Evolutionary conservation across 2,329 filamentous ascomycete genomes (phyloP), one percentile per base, ranked within the genome.

Genomic region (Daldinia eschscholtzii): DNA sequence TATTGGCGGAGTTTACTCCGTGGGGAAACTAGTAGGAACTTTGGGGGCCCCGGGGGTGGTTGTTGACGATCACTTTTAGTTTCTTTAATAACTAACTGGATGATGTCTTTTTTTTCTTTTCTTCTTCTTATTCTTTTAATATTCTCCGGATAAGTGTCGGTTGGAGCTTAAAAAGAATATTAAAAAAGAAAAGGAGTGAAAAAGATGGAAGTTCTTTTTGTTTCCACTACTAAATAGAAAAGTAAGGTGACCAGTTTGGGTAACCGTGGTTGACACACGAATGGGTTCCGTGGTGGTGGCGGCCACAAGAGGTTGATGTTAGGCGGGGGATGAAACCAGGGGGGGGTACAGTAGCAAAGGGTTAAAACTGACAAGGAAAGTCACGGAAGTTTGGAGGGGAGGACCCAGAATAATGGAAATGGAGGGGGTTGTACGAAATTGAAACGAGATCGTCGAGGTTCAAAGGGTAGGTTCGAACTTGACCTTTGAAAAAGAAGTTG

Each of bases 291-390:
- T 35, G 44, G 35, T 15, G 10, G 35, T 39, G 15, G 48, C 61
- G 58, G 65, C 53, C 53, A 37, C 13, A 41, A 26, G 20, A 23
- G 20, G 20, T 23, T 39, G 48, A 62, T 41, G 55, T 39, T 35
- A 60, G 30, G 53, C 6, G 18, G 20, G 20, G 52, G 33, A 55
- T 42, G 42, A 26, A 26, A 41, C 20, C 44, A 57, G 57, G 57
- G 52, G 52, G 52, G 2, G 12, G 10, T 39, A 9, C 5, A 9
- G 30, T 37, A 42, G 26, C 26, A 30, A 37, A 33, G 41, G 23
- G 13, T 33, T 33, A 33, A 33, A 66, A 60, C 56, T 66, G 64
- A 68, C 65, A 12, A 63, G 37, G 37, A 46, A 35, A 35, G 10
- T 23, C 57, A 28, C 33, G 6, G 9, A 33, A 57, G 1, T 41